Percentiles rank a stretch among this genome's conserved stretches.
These are phyloP conservation scores for Plantago major DNA, from an alignment of 257 asterid species.

Conservation along the genomic window DNA sequence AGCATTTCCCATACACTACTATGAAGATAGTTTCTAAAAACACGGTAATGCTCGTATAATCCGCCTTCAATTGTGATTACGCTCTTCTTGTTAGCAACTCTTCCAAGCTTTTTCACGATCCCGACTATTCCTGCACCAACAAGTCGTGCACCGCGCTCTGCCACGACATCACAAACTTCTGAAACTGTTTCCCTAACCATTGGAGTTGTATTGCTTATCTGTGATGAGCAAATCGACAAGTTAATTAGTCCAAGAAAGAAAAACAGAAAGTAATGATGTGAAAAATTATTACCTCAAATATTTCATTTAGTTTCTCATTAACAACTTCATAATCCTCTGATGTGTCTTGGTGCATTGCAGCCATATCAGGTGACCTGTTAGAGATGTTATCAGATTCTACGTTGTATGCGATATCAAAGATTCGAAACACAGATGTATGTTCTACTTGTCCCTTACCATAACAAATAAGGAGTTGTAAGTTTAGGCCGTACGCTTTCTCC, in stretches of 20 bases:
- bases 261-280: not conserved
- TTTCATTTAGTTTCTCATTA: constrained; percentile 50
- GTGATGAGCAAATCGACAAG: constrained; percentile 6
- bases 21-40: constrained; percentile 66
- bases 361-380: constrained; percentile 72
- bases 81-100: constrained; percentile 49
- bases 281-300: constrained; percentile 39
- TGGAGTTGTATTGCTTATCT: constrained; percentile 51
- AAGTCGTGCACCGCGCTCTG: constrained; percentile 78
- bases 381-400: not conserved
- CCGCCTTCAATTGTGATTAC: constrained; percentile 66
- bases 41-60: constrained; percentile 62
- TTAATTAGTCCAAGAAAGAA: not conserved
- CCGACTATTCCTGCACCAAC: constrained; percentile 81
- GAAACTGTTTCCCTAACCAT: constrained; percentile 53
- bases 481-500: constrained; percentile 62
- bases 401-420: not conserved
- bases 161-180: constrained; percentile 72
- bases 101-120: constrained; percentile 53
- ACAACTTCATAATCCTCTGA: constrained; percentile 66
- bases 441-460: constrained; percentile 35
- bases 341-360: constrained; percentile 90
- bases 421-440: not conserved
- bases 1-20: constrained; percentile 87
- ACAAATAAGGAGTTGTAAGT: constrained; percentile 44